Conservation (phyloP, 345 rosid species). For the Zanthoxylum bungeanum region DNA sequence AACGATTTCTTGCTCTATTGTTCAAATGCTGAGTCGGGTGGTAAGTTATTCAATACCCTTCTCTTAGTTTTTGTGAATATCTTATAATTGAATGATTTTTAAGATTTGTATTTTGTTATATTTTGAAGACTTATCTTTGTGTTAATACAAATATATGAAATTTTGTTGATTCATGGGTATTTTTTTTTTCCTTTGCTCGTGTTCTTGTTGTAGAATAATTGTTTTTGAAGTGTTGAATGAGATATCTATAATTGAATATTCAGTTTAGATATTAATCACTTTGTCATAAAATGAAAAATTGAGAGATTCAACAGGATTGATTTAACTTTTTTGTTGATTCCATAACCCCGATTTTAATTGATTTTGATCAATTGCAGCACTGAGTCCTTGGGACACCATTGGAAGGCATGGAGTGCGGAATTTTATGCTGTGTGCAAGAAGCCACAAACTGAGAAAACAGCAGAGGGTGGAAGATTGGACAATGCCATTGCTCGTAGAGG, state of each 20-base stretch:
- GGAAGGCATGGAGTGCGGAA: slow-evolving; percentile 76
- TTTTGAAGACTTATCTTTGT: neutral
- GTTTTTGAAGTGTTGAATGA: neutral
- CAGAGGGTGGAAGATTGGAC: slow-evolving; percentile 25
- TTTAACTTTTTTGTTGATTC: too few relatives aligned
- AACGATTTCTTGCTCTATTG: slow-evolving; percentile 78
- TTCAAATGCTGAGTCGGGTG: slow-evolving; percentile 58
- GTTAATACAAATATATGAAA: neutral
- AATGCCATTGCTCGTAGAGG: slow-evolving; percentile 30
- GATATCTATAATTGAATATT: neutral
- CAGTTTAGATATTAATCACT: too few relatives aligned
- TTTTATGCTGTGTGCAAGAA: slow-evolving; percentile 90
- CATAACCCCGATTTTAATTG: too few relatives aligned
- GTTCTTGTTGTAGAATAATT: neutral
- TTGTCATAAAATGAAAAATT: too few relatives aligned
- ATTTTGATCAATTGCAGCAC: slow-evolving; percentile 42
- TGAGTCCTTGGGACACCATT: slow-evolving; percentile 74
- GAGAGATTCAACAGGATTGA: neutral
- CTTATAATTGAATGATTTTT: neutral
- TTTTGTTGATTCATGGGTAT: neutral
- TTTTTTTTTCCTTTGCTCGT: too few relatives aligned
- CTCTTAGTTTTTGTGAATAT: neutral
- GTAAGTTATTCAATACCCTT: slow-evolving; percentile 25
- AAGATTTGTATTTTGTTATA: neutral
- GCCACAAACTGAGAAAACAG: slow-evolving; percentile 47